Base-by-base conservation (phyloP, 768 basidiomycete genomes). In the Lanmaoa rubissima region DNA sequence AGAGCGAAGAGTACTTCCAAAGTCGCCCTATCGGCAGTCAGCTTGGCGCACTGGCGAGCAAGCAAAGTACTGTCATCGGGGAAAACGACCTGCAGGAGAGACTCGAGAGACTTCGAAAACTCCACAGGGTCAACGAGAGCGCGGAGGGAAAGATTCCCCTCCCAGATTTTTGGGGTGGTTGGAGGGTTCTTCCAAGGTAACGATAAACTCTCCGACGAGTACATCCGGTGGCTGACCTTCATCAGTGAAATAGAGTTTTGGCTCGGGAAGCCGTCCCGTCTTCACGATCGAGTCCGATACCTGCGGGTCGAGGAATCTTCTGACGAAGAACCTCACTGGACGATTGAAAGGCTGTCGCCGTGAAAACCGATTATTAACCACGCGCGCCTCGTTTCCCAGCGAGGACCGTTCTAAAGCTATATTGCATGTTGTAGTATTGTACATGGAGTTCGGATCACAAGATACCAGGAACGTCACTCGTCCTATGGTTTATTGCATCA, bases 161-260 rank as follows among this genome's bases (percentile, higher is more conserved):
- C 46, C 96, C 96, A 4, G 86, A 91, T 9, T 92, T 92, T 71
- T 98, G 96, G 96, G 96, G 96, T 58, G 96, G 96, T 5, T 97
- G 93, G 90, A 80, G 96, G 63, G 80, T 98, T 35, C 79, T 98
- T n/a, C 96, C 96, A 28, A 81, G 80, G 93, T 96, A 64, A 42
- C n/a, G 19, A 39, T 38, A 19, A 7, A 28, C 17, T 24, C 42
- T 4, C 38, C 31, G 32, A 31, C 26, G 13, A 28, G n/a, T 4
- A 39, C 40, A 26, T 40, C 24, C 14, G 9, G 10, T 21, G 36
- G 21, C 60, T 66, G 45, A 70, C 43, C 17, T 48, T 36, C 5
- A 49, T 39, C 65, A 97, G 94, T 57, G 96, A 98, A 74, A 79
- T 98, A 49, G 96, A 98, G 69, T 98, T 98, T 71, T 98, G 96